Percentiles rank a stretch among this genome's conserved stretches.
These are phyloP conservation scores for Ascochyta lentis DNA, from an alignment of 2,329 filamentous ascomycete species.

Conservation along the genomic window DNA sequence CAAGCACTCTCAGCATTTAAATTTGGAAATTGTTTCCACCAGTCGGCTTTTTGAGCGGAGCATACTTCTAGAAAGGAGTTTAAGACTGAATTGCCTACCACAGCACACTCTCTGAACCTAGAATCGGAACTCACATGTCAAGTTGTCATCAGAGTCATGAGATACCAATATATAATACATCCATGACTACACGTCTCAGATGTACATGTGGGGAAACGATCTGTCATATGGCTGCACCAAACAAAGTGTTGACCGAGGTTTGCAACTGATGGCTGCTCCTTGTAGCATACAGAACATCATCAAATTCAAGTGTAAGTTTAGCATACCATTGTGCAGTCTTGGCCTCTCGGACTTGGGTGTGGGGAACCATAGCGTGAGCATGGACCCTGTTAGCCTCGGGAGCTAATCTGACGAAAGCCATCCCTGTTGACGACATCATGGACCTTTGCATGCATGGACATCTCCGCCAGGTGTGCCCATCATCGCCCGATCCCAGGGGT, in stretches of 20 bases:
- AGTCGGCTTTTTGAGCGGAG: background rate
- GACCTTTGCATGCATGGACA: constrained; percentile 18
- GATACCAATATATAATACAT: constrained; percentile 1
- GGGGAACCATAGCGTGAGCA: constrained; percentile 41
- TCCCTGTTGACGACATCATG: constrained; percentile 24
- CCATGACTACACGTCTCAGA: background rate
- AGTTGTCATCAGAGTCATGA: background rate
- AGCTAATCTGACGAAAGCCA: constrained; percentile 12
- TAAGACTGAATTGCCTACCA: background rate
- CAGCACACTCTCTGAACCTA: background rate
- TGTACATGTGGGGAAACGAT: background rate
- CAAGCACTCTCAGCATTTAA: background rate
- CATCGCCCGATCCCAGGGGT: constrained; percentile 13
- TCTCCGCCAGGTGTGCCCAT: constrained; percentile 22
- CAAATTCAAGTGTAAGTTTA: constrained; percentile 10
- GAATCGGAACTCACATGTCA: background rate
- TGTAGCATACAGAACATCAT: constrained; percentile 19
- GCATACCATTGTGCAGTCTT: constrained; percentile 24
- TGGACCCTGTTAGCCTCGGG: constrained; percentile 11
- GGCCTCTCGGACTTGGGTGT: constrained; percentile 33
- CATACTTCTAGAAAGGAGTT: background rate
- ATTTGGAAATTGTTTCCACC: background rate
- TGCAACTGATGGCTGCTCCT: background rate
- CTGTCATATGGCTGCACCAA: constrained; percentile 1
- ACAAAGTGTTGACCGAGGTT: background rate